Evolutionary conservation across 768 basidiomycete genomes (phyloP), one percentile per base, ranked within the genome.

Genomic region (Podaxis rugospora): DNA sequence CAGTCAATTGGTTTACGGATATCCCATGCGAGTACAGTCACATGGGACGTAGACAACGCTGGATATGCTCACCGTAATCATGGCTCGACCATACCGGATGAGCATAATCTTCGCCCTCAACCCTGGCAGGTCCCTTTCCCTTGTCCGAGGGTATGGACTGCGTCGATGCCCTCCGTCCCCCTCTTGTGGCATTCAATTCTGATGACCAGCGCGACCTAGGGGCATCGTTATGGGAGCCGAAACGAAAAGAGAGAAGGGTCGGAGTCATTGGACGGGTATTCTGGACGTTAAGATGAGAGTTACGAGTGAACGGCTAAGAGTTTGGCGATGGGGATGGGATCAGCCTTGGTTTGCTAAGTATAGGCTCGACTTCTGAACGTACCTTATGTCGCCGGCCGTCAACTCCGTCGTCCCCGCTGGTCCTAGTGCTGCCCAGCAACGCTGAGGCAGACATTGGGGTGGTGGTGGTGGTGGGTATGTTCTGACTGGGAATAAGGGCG

Each of bases 131-230:
- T 57, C 71, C 71, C 62, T 75, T 75, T 42, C 71, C 72, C 63
- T 77, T 76, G 51, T 70, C 67, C 18, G 64, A 68, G 23, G 68
- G 51, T 62, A 50, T 68, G n/a, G 71, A 61, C 62, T 63, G 46
- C 60, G 64, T 27, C 46, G 68, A 63, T 51, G 54, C 39, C 59
- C 62, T 50, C 16, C 42, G 42, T 36, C 51, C 36, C 44, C 49
- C 25, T 58, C 42, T 25, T 52, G 63, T 65, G 66, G 18, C 63
- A 59, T 18, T 65, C 67, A 18, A 67, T 49, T 61, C 69, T 57
- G 62, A 54, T 63, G 65, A 64, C 69, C 66, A 57, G 61, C 55
- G 35, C 42, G 40, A 40, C 16, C 53, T 13, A 21, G n/a, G 35
- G 10, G 51, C 51, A 18, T 44, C 40, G 35, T 40, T 47, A 14